Evolutionary conservation across 139 green algal species (phyloP).

Genomic region (Spirogloea muscicola): DNA sequence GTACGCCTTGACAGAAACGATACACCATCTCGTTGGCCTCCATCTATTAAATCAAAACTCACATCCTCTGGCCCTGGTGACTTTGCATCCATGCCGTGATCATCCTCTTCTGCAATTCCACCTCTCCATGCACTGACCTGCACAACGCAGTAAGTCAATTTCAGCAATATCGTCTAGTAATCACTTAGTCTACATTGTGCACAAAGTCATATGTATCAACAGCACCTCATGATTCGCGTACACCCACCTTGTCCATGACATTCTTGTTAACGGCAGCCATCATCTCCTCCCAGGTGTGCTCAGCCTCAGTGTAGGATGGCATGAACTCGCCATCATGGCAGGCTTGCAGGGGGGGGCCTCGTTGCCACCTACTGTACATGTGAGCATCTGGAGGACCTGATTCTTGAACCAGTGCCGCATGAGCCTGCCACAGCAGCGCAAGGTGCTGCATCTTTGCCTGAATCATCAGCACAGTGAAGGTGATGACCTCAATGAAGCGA

Average conservation of each 20-base stretch:
- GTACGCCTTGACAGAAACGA: too few species aligned
- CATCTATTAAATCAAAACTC: too few species aligned
- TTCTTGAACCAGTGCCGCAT: background rate
- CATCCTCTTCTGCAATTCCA: background rate
- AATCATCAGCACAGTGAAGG: background rate
- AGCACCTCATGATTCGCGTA: background rate
- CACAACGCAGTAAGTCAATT: background rate
- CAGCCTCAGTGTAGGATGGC: background rate
- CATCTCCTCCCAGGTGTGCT: conserved; percentile 29
- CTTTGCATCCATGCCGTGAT: background rate
- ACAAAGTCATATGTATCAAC: background rate
- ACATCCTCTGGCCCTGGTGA: background rate
- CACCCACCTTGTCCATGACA: background rate
- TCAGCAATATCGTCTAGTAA: background rate
- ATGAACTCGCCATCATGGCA: background rate
- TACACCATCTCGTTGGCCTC: too few species aligned
- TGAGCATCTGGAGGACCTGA: background rate
- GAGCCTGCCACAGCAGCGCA: background rate
- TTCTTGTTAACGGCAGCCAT: conserved; percentile 3
- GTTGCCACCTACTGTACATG: background rate
- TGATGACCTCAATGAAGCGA: background rate
- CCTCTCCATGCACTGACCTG: background rate
- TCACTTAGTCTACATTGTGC: background rate
- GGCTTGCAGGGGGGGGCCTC: too few species aligned
- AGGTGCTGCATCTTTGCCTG: background rate